A percentile compares a stretch with the other conserved stretches of the same genome.
Evolutionary conservation across 768 basidiomycete genomes (phyloP).

Genomic region (Rhodotorula kratochvilovae): DNA sequence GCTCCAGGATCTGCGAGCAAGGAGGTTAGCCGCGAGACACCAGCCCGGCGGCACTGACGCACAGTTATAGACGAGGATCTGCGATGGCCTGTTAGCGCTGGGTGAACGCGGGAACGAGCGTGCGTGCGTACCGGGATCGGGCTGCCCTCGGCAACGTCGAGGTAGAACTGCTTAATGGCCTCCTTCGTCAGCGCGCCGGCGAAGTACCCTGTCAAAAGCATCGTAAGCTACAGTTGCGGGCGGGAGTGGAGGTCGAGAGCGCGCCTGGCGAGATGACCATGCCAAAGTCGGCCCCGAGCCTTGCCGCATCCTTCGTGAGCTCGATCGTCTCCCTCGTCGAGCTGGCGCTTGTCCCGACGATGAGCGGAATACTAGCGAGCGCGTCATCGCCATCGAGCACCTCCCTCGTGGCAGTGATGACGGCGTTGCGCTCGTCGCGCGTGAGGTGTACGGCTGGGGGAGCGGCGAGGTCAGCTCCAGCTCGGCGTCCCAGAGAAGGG

Average conservation of each 20-base stretch:
- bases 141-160: constrained; percentile 69
- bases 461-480: neutral
- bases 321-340: constrained; percentile 75
- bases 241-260: too few relatives aligned
- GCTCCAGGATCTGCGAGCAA: constrained; percentile 67
- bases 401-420: constrained; percentile 65
- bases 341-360: constrained; percentile 78
- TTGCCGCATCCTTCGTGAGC: constrained; percentile 60
- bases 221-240: neutral
- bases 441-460: constrained; percentile 62
- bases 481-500: neutral
- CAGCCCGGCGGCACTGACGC: neutral
- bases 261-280: constrained; percentile 69
- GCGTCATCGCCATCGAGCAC: constrained; percentile 64
- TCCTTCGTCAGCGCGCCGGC: constrained; percentile 51
- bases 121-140: constrained; percentile 75
- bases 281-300: constrained; percentile 76
- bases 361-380: constrained; percentile 59
- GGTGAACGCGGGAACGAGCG: neutral
- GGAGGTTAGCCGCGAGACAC: neutral
- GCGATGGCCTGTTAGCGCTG: constrained; percentile 52
- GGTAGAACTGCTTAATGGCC: constrained; percentile 73
- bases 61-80: constrained; percentile 25
- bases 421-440: constrained; percentile 60
- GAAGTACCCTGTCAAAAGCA: constrained; percentile 30